Conservation (phyloP, 768 basidiomycete species). For the Amanita rimosa region DNA sequence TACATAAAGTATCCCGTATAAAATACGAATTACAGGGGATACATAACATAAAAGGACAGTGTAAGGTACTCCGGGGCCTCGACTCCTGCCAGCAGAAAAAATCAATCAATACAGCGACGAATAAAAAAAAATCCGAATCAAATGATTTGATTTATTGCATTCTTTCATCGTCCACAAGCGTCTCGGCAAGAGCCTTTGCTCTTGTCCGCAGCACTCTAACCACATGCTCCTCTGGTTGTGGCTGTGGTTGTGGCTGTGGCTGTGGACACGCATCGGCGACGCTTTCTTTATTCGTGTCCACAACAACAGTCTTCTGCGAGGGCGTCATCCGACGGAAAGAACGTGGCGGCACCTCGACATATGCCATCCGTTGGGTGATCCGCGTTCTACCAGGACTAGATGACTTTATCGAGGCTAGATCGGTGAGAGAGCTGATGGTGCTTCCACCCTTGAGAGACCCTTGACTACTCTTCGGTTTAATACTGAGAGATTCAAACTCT, state of each 20-base stretch:
- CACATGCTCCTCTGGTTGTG: background rate
- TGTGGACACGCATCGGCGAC: background rate
- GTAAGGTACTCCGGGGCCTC: background rate
- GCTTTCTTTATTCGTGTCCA: background rate
- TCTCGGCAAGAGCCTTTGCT: constrained; percentile 17
- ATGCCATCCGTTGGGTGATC: constrained; percentile 11
- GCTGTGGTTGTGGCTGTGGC: background rate
- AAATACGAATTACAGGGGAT: background rate
- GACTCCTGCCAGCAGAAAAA: background rate
- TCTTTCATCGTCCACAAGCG: constrained; percentile 23
- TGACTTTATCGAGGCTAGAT: background rate
- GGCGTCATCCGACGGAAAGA: constrained; percentile 2
- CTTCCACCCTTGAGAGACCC: background rate
- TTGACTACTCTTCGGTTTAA: background rate
- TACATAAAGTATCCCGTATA: background rate
- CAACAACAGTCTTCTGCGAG: background rate
- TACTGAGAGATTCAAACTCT: background rate
- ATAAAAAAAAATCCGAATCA: background rate
- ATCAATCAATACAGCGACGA: background rate
- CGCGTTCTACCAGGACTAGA: constrained; percentile 6
- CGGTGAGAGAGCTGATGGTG: background rate
- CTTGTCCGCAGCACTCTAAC: background rate
- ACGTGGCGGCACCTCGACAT: constrained; percentile 7
- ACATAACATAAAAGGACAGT: background rate
- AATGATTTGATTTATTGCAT: background rate